Evolutionary conservation across 1,139 yeast genomes (phyloP), one percentile per base, ranked within the genome.

Genomic region (Candida sojae): DNA sequence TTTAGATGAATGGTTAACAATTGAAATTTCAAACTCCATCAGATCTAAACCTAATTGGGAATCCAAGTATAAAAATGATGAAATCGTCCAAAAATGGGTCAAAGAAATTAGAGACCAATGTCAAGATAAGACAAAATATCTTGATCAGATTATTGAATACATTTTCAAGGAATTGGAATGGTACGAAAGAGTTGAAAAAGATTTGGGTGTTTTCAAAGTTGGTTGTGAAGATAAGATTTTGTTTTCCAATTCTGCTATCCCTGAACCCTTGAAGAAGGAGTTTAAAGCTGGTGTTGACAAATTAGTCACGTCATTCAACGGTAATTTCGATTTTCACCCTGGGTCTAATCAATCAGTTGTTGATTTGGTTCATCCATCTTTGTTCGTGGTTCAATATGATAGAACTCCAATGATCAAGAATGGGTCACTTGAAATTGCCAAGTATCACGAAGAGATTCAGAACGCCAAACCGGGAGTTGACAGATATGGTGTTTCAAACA

Each of bases 361-460:
- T 29, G 77, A 74, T 54, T 59, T 74, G 33, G 75, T 74, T 5
- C 78, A 75, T 52, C 79, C 79, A 7, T 73, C 78, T 13, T 58
- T 74, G 44, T 73, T 64, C 48, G 75, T 75, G 0, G 54, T 73
- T 6, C 67, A 63, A 42, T 74, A 71, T 46, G 72, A 67, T 0
- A 59, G 48, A 10, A 70, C 76, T 5, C 69, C 71, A 1, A 53
- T 66, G 11, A 39, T 54, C 1, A 47, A 31, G 7, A 51, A 45
- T 10, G 49, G 39, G 8, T 43, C 46, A 6, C 9, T 46, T 29
- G 45, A 48, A 37, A 50, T 58, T 7, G 53, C 47, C 1, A 42
- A 56, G 33, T 61, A 48, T 43, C 42, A 38, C 12, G 51, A 54
- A 2, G 48, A 52, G 21, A 54, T 61, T 29, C 13, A 43, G 11